Base-by-base conservation (phyloP, 2,329 filamentous ascomycete species). In the Geosmithia flava region DNA sequence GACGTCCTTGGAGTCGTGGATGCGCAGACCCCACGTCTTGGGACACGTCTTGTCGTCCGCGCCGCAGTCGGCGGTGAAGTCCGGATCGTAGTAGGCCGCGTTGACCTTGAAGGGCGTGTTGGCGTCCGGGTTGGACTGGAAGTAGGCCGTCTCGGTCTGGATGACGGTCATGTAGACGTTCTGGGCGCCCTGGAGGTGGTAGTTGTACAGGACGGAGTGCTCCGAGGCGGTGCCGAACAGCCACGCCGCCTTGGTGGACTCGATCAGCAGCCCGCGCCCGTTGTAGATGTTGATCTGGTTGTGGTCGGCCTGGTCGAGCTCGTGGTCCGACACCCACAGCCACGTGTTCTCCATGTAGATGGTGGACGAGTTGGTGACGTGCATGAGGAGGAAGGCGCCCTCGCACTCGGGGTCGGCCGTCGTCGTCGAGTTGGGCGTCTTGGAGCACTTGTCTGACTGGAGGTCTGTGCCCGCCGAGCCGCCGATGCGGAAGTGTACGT, bases 401-500 rank as follows among this genome's bases (percentile, higher is more conserved):
- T 83, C 74, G 66, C 89, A 95, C 37, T 79, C 69, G 2, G 75
- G 60, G 53, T 86, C 81, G 54, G 82, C 75, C 3, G 67, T 63
- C 46, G 84, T 80, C 6, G 72, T 75, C 15, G 71, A 67, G 46
- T 74, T 71, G 42, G 85, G 85, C 53, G 82, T 85, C 75, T 94
- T 94, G 62, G 77, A 66, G 70, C 90, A 96, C 48, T 74, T 81
- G 63, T 87, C 75, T 17, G 83, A 84, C 66, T 94, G 87, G 16
- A 97, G 76, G 54, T 86, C 68, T 27, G 90, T 94, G 51, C 91
- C 91, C 4, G 85, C 83, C 48, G 83, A 82, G 42, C 93, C 93
- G 57, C 89, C 91, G 56, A 98, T 79, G 59, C 93, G 87, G 68
- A 93, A 84, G 71, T 98, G 93, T n/a, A 90, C 83, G 59, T 98